Evolutionary conservation across 148 eudicot genomes (phyloP), one percentile per base, ranked within the genome.

Genomic region (Fagopyrum tataricum): DNA sequence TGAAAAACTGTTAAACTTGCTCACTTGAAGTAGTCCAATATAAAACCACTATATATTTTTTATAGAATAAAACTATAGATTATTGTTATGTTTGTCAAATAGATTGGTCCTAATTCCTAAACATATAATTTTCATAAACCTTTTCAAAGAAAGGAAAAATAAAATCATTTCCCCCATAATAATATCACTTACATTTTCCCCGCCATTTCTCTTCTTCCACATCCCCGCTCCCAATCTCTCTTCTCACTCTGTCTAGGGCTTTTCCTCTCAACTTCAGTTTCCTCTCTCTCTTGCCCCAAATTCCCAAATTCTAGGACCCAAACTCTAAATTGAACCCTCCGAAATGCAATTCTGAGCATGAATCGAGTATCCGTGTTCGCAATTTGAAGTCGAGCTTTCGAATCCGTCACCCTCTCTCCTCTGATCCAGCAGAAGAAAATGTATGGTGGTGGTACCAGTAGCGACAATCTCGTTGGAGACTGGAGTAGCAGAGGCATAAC

Each of bases 401-500:
- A 71, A 71, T 46, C 73, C 2, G 40, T 4, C 31, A 11, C 48
- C 40, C 20, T 44, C 31, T 49, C 37, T 44, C 40, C 40, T 53
- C 75, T 24, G 75, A 55, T 37, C 42, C 59, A 52, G 20, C 74
- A 44, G 4, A 23, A 44, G 18, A 20, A 31, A 40, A 37, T 37
- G 40, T 71, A 7, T 13, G 44, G 44, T 39, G 75, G 56, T 18
- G 62, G 20, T 55, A 47, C 44, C 44, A 52, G 66, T 37, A 17
- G 66, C 53, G 80, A 76, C 79, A 83, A 72, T 40, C 59, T 51
- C 48, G 49, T 18, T 7, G 84, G 74, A 73, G 85, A 78, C 6
- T 85, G 79, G 75, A 76, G 82, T 53, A 87, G 84, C 26, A 76
- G 83, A 77, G 97, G 98, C 72, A 82, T 95, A 73, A 85, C 83